Conservation (phyloP, 768 basidiomycete genomes). For the Russula dissimulans region DNA sequence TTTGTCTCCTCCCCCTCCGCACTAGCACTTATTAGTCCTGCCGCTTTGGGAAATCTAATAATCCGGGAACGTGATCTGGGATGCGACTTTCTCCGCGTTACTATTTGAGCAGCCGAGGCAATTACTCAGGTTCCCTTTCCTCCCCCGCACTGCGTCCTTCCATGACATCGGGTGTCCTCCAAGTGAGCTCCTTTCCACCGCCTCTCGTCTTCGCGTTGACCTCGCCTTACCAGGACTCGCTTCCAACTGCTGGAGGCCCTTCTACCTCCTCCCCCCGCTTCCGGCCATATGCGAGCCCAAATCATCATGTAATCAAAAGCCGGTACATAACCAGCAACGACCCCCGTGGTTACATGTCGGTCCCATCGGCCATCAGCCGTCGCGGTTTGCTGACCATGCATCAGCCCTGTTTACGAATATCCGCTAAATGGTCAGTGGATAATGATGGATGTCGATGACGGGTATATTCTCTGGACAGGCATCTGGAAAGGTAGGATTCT, state of each 20-base stretch:
- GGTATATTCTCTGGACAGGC: conserved; percentile 86
- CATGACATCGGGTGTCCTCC: no score
- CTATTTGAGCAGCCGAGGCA: conserved; percentile 13
- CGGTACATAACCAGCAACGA: conserved; percentile 88
- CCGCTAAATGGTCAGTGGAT: conserved; percentile 87
- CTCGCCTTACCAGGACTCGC: conserved; percentile 24
- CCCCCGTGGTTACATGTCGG: conserved; percentile 81
- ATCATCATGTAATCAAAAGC: conserved; percentile 76
- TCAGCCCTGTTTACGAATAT: conserved; percentile 80
- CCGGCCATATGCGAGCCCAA: conserved; percentile 64
- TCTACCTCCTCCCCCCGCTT: conserved; percentile 30
- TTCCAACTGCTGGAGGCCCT: conserved; percentile 25
- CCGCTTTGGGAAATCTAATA: conserved; percentile 20
- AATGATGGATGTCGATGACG: conserved; percentile 94
- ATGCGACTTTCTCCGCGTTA: conserved; percentile 12
- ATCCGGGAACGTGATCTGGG: conserved; percentile 16
- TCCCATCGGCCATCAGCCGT: conserved; percentile 1
- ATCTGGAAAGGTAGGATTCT: conserved; percentile 76
- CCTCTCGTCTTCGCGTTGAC: background rate
- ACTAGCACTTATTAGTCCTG: conserved; percentile 1
- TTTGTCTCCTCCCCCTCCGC: background rate
- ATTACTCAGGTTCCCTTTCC: conserved; percentile 21
- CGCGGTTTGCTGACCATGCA: conserved; percentile 5
- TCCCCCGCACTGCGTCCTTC: conserved; percentile 13
- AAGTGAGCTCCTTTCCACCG: no score